Base-by-base conservation (phyloP, 345 rosid genomes). In the Linum tenue region DNA sequence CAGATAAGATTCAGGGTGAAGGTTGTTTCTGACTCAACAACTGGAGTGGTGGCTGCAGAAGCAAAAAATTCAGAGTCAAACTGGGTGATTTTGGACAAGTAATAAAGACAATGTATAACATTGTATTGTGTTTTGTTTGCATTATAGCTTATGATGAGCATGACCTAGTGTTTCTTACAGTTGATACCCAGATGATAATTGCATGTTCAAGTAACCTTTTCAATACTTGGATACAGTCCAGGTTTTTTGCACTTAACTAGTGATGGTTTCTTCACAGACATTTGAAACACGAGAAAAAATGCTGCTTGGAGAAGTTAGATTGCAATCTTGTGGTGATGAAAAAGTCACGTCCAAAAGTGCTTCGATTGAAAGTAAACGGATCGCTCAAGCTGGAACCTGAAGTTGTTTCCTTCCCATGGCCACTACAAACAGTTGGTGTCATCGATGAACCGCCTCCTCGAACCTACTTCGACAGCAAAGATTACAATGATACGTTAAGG, bases 91-190 rank as follows among this genome's bases (percentile, higher is more conserved):
- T 60, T 60, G 64, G 64, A 60, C 39, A 60, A 60, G 40, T 55
- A 57, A 73, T 59, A 61, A 40, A 64, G 55, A 73, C 39, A 55
- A 39, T 60, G 40, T 50, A 48, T 66, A 59, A 41, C 38, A 4
- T 11, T 73, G 39, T 63, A 41, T 22, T 44, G 22, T 39, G 55
- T 55, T 67, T 65, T 59, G 37, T n/a, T 10, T 38, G 22, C 41
- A 22, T 22, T 64, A 59, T 44, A 12, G 39, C 58, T 37, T 10
- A 16, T 63, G 37, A 11, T 22, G 58, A 53, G 35, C 53, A 22
- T 8, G 10, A 39, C 35, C 17, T 56, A 39, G 31, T 59, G 17
- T 60, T 65, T 41, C 31, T 22, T 53, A 12, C 55, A 44, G 40
- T 40, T 57, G 38, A 48, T 62, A 31, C 42, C 31, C 31, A 22